These are phyloP conservation scores for Fomitopsis serialis DNA, from an alignment of 768 basidiomycete genomes.

Conservation along the genomic window DNA sequence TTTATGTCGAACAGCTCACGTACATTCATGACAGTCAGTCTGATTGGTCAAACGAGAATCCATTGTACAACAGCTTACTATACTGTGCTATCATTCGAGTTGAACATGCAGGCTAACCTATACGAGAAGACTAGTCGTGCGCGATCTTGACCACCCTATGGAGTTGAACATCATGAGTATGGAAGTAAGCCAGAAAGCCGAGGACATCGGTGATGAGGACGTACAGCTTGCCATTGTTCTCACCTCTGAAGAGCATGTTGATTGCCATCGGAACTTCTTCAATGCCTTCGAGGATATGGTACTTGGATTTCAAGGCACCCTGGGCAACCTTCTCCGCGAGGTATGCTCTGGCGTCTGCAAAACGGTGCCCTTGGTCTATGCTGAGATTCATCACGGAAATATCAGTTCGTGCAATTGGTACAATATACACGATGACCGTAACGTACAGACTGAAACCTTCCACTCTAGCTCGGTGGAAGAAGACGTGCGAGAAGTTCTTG, in stretches of 20 bases:
- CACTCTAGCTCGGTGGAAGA: constrained; percentile 71
- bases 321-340: constrained; percentile 54
- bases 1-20: too few relatives aligned
- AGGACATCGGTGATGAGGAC: too few relatives aligned
- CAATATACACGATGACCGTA: too few relatives aligned
- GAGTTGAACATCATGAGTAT: too few relatives aligned
- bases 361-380: constrained; percentile 68
- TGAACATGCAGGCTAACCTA: too few relatives aligned
- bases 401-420: not conserved
- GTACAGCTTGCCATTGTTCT: constrained; percentile 72
- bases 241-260: constrained; percentile 67
- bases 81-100: too few relatives aligned
- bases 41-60: too few relatives aligned
- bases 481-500: not conserved
- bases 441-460: constrained; percentile 81
- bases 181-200: too few relatives aligned
- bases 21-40: too few relatives aligned
- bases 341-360: constrained; percentile 49
- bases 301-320: constrained; percentile 73
- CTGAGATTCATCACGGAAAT: constrained; percentile 30
- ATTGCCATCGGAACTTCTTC: constrained; percentile 67
- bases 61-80: too few relatives aligned
- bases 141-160: too few relatives aligned
- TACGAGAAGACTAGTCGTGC: too few relatives aligned
- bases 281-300: constrained; percentile 73